phyloP scores from a whole-genome alignment of 2,329 filamentous ascomycete species.

The Colletotrichum truncatum region DNA sequence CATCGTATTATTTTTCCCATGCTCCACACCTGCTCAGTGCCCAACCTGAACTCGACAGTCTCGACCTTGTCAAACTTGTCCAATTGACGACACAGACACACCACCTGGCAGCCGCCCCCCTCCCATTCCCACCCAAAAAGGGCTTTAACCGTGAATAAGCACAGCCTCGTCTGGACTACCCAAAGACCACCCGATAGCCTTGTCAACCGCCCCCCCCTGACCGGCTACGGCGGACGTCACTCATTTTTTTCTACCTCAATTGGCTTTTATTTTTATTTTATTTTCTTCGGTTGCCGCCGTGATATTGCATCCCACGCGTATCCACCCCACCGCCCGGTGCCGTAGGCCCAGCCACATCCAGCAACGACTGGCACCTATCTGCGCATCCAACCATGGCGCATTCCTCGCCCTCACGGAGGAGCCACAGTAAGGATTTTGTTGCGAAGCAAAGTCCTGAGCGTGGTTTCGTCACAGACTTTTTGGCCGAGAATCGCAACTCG shows the following conservation, averaged over 20 bases:
- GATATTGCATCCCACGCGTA: slow-evolving; percentile 16
- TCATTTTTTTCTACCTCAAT: neutral
- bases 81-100: slow-evolving; percentile 3
- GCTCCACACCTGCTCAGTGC: slow-evolving; percentile 23
- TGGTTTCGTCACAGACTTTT: slow-evolving; percentile 65
- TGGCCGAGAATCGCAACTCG: slow-evolving; percentile 69
- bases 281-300: slow-evolving; percentile 1
- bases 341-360: slow-evolving; percentile 18
- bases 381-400: slow-evolving; percentile 48
- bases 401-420: slow-evolving; percentile 51
- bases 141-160: neutral
- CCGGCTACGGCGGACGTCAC: slow-evolving; percentile 13
- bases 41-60: slow-evolving; percentile 13
- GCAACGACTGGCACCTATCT: slow-evolving; percentile 7
- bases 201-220: slow-evolving; percentile 4
- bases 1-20: slow-evolving; percentile 26
- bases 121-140: neutral
- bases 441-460: slow-evolving; percentile 53
- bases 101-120: neutral
- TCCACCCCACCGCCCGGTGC: slow-evolving; percentile 26
- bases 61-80: neutral
- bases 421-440: slow-evolving; percentile 41
- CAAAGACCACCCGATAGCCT: slow-evolving; percentile 12
- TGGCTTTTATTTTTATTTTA: neutral
- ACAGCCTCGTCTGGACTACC: slow-evolving; percentile 27